Evolutionary conservation across 192 early-diverging fungal genomes (phyloP).

Genomic region (Coemansia sp.): DNA sequence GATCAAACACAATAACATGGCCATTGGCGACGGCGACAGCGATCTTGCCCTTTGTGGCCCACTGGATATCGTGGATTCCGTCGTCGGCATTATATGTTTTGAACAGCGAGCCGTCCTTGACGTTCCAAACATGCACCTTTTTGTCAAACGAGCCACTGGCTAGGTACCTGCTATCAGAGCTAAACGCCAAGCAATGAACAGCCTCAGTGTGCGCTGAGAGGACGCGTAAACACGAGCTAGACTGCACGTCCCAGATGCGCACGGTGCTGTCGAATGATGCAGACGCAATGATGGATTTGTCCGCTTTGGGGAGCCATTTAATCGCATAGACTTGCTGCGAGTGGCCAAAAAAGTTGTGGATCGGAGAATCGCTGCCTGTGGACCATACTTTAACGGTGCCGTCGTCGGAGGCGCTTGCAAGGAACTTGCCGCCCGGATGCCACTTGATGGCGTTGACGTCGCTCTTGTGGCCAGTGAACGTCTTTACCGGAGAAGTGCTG

Average conservation of each 20-base stretch:
- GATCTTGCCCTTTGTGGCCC: constrained; percentile 43
- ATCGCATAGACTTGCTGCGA: constrained; percentile 75
- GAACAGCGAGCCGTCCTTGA: constrained; percentile 46
- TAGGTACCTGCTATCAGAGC: constrained; percentile 69
- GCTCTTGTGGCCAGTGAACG: constrained; percentile 75
- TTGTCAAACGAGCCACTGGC: constrained; percentile 80
- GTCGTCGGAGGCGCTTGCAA: constrained; percentile 53
- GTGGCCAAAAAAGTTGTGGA: constrained; percentile 59
- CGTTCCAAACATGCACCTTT: constrained; percentile 71
- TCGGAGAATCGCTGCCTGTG: constrained; percentile 17
- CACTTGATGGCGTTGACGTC: constrained; percentile 53
- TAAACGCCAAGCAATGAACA: constrained; percentile 75
- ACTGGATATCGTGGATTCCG: constrained; percentile 51
- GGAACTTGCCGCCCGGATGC: constrained; percentile 47
- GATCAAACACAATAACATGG: constrained; percentile 43
- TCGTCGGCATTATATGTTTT: constrained; percentile 48
- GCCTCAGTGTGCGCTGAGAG: constrained; percentile 69
- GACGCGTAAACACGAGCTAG: constrained; percentile 64
- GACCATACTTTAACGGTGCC: constrained; percentile 52
- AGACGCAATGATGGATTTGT: constrained; percentile 65
- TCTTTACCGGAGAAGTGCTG: constrained; percentile 61
- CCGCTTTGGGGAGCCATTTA: constrained; percentile 74
- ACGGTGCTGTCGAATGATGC: constrained; percentile 81
- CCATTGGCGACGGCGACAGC: constrained; percentile 45
- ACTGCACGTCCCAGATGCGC: constrained; percentile 82